Base-by-base conservation (phyloP, 805 yeast species). In the Candida vartiovaarae region DNA sequence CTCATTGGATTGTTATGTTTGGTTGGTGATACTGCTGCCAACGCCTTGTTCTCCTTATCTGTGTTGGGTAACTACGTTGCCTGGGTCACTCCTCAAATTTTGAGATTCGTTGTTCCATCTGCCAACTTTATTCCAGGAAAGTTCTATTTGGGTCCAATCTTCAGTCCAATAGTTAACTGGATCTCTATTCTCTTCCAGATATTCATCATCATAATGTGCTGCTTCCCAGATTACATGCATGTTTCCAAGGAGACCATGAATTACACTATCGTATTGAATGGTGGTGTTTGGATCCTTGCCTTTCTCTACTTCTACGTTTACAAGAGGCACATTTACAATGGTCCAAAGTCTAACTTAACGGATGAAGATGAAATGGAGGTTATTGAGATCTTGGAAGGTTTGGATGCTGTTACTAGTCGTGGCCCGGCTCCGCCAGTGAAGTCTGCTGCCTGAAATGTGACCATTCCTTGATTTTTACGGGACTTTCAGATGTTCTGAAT, bases 241-340 rank as follows among this genome's bases (percentile, higher is more conserved):
- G 54, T 54, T 10, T 9, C 15, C 11, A 67, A 66, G 41, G 61
- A 63, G 0, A 62, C 74, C 7, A 84, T 84, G 93, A 84, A 84
- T 61, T 84, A 83, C 57, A 78, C 89, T 2, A 72, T 74, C 53
- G 86, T 78, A 5, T 77, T 83, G 49, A 80, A 77, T 34, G 75
- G 76, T 23, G 82, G 81, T 34, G 71, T 76, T 15, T 78, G 85
- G 84, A 47, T 76, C 4, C 66, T 80, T 26, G 67, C 84, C 1
- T 55, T 71, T 42, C 40, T 72, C 0, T 81, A 80, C 57, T 82
- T 73, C 63, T 68, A 61, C 40, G 57, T 67, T 3, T 72, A 72
- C 52, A 83, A 80, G 20, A 72, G 72, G 48, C 76, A 71, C 49
- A 62, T 68, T 54, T 82, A 73, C 66, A 62, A 67, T 33, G 89